Conservation (phyloP, 2,329 filamentous ascomycete species). For the Akanthomyces lecanii region DNA sequence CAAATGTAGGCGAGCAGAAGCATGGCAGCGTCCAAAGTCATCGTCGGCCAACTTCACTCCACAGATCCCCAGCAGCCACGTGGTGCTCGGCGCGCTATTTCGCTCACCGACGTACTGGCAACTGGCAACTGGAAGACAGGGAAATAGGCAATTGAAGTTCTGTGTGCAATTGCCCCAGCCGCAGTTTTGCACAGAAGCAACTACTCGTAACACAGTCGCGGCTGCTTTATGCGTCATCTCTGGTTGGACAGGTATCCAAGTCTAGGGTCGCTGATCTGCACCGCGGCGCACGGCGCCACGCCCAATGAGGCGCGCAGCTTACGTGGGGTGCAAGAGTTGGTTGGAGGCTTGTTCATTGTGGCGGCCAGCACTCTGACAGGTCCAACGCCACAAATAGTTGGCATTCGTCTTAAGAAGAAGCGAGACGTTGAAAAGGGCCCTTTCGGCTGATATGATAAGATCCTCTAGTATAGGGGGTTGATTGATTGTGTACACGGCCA, state of each 20-base stretch:
- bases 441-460: background rate
- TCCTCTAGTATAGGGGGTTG: background rate
- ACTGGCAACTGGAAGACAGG: no score
- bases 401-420: background rate
- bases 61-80: background rate
- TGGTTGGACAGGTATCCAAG: background rate
- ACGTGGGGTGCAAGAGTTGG: background rate
- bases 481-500: background rate
- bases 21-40: background rate
- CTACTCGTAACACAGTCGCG: background rate
- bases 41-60: background rate
- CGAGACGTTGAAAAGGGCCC: background rate
- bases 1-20: no score
- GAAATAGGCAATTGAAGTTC: background rate
- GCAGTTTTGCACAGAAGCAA: background rate
- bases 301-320: conserved; percentile 5
- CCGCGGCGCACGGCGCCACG: background rate
- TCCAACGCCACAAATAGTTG: background rate
- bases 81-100: background rate
- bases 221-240: background rate
- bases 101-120: background rate
- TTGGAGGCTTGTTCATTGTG: background rate
- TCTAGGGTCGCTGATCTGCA: background rate
- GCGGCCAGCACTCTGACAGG: background rate
- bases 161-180: background rate